phyloP scores from a whole-genome alignment of 1,139 yeast species.

The Kluyveromyces sp. region DNA sequence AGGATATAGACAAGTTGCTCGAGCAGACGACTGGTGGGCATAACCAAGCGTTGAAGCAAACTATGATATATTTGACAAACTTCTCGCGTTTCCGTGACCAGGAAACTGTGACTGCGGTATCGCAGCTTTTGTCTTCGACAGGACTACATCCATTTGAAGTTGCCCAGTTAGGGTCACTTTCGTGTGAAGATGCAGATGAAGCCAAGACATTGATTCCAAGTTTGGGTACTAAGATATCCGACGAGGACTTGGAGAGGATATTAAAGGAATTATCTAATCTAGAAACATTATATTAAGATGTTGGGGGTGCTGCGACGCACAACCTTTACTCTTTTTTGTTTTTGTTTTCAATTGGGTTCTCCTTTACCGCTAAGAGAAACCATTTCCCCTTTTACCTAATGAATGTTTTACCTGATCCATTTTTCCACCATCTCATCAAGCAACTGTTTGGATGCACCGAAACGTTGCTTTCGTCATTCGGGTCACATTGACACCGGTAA shows the following conservation, averaged over 20 bases:
- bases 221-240: slow-evolving; percentile 69
- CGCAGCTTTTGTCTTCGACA: slow-evolving; percentile 68
- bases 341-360: not conserved
- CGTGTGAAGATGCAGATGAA: slow-evolving; percentile 96
- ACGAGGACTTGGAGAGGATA: slow-evolving; percentile 78
- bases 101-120: slow-evolving; percentile 90
- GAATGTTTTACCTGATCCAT: slow-evolving; percentile 43
- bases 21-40: slow-evolving; percentile 45
- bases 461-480: slow-evolving; percentile 37
- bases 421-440: slow-evolving; percentile 79
- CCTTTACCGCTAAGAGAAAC: not conserved
- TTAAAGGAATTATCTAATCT: slow-evolving; percentile 76
- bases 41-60: slow-evolving; percentile 78
- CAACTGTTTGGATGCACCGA: slow-evolving; percentile 66
- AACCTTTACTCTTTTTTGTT: not conserved
- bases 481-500: slow-evolving; percentile 67
- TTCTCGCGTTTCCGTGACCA: slow-evolving; percentile 89
- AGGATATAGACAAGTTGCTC: slow-evolving; percentile 26
- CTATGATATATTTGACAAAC: slow-evolving; percentile 76
- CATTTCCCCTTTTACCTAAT: slow-evolving; percentile 9
- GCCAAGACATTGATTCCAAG: slow-evolving; percentile 93
- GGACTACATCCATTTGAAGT: slow-evolving; percentile 91
- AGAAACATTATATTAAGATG: slow-evolving; percentile 37
- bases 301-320: not conserved
- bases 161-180: slow-evolving; percentile 88